Evolutionary conservation across 495 filamentous ascomycete genomes (phyloP), one percentile per base, ranked within the genome.

Genomic region (Neurospora cerealis): DNA sequence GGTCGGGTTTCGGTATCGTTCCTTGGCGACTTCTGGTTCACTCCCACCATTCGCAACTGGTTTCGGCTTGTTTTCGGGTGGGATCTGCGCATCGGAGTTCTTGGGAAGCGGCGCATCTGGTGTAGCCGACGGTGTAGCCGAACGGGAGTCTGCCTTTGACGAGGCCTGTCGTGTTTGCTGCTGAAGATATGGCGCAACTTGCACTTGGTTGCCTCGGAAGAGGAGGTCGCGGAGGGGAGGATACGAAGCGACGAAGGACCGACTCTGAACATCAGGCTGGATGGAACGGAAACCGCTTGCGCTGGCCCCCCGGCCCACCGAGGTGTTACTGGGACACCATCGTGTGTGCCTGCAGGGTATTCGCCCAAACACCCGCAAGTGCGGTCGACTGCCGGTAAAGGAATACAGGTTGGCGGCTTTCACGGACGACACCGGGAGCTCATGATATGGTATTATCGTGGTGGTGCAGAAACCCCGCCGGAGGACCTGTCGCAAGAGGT

Each of bases 271-370:
- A 8, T 34, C 54, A 34, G 28, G 54, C 24, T 39, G 19, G 73
- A 71, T 46, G 70, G 40, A 62, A 62, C 75, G 46, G 74, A 77
- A 41, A 81, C 73, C 44, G 73, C 41, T 39, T 74, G 77, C 73
- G 54, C 21, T 84, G 86, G 86, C 86, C 84, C 81, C 87, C 85
- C 85, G 85, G 87, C 85, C 86, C 78, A 71, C 84, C 46, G 36
- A 73, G 48, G 74, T 76, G 85, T 83, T 86, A 88, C 83, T 84
- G 84, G 66, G 79, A 71, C 69, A 79, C 83, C 87, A 88, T 88
- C 28, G 70, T 72, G 75, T 74, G 75, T 72, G 74, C 78, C 81
- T 84, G 79, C 74, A 79, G 75, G 81, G 83, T 87, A 87, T 87
- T 83, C 83, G 81, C 80, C 83, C 81, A 79, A 83, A 81, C 78